phyloP scores from a whole-genome alignment of 1,139 yeast species.

The Pichia inconspicua region DNA sequence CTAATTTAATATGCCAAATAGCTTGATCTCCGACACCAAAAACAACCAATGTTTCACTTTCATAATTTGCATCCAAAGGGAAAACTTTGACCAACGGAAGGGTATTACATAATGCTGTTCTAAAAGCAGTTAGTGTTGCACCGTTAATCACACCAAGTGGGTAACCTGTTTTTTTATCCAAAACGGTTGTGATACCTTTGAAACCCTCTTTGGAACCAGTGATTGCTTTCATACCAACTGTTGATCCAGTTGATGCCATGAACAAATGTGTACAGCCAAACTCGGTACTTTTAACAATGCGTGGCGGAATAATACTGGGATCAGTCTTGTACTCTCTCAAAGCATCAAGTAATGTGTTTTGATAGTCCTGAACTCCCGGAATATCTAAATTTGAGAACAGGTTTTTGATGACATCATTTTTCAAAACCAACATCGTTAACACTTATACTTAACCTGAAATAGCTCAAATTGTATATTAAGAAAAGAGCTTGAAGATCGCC shows the following conservation, averaged over 20 bases:
- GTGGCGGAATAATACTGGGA: constrained; percentile 31
- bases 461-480: too few species aligned
- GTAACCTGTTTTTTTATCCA: constrained; percentile 45
- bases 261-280: constrained; percentile 43
- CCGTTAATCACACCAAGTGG: constrained; percentile 52
- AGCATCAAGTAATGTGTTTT: constrained; percentile 21
- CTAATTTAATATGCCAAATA: constrained; percentile 52
- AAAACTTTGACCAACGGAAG: constrained; percentile 39
- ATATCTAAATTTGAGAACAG: constrained; percentile 5
- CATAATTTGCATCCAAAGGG: constrained; percentile 17
- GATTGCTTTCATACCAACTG: constrained; percentile 39
- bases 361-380: constrained; percentile 17
- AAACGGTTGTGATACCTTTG: constrained; percentile 43
- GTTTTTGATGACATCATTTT: constrained; percentile 8
- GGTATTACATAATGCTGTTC: constrained; percentile 57
- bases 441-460: background rate
- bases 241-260: constrained; percentile 50
- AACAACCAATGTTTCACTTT: constrained; percentile 29
- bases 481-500: background rate
- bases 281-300: constrained; percentile 32
- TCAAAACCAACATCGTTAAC: constrained; percentile 10
- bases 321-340: constrained; percentile 27
- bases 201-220: constrained; percentile 47
- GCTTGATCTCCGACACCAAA: constrained; percentile 68
- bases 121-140: constrained; percentile 52